Evolutionary conservation across 2,329 filamentous ascomycete genomes (phyloP).

Genomic region (Fusarium sp.): DNA sequence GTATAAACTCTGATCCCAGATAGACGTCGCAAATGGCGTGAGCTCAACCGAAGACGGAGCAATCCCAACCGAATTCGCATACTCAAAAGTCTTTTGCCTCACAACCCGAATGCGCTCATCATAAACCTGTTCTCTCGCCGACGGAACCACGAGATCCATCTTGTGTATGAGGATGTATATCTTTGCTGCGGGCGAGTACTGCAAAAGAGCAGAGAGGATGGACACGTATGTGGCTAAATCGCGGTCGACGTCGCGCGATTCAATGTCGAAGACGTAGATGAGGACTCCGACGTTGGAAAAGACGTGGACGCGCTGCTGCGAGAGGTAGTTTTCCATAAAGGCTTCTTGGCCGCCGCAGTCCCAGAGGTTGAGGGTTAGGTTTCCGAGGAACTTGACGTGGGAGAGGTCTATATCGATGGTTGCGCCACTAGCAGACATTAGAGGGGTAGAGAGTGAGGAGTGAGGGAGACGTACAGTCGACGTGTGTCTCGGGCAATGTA

Average conservation of each 20-base stretch:
- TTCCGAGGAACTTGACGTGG: constrained; percentile 98
- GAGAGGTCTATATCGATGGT: constrained; percentile 99
- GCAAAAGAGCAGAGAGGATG: constrained; percentile 87
- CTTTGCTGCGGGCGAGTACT: constrained; percentile 83
- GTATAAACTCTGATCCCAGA: constrained; percentile 98
- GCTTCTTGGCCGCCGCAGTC: constrained; percentile 99
- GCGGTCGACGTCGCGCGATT: constrained; percentile 92
- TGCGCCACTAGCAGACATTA: constrained; percentile 69
- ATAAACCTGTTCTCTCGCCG: constrained; percentile 84
- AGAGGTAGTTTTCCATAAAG: constrained; percentile 98
- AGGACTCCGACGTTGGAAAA: constrained; percentile 96
- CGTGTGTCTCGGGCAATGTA: constrained; percentile 97
- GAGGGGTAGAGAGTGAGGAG: neutral
- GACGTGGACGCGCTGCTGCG: constrained; percentile 93
- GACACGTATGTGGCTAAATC: constrained; percentile 93
- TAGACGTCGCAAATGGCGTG: constrained; percentile 92
- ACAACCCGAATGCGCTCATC: constrained; percentile 85
- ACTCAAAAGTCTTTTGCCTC: constrained; percentile 75
- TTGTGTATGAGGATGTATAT: constrained; percentile 98
- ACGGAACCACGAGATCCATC: constrained; percentile 92
- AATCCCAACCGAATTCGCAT: constrained; percentile 53
- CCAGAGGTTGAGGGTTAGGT: constrained; percentile 97
- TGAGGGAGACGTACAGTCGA: constrained; percentile 67
- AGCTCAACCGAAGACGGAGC: constrained; percentile 67
- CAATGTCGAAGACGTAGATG: constrained; percentile 99